These are phyloP conservation scores for Metschnikowia amazonensis DNA, from an alignment of 805 yeast genomes.

Conservation along the genomic window DNA sequence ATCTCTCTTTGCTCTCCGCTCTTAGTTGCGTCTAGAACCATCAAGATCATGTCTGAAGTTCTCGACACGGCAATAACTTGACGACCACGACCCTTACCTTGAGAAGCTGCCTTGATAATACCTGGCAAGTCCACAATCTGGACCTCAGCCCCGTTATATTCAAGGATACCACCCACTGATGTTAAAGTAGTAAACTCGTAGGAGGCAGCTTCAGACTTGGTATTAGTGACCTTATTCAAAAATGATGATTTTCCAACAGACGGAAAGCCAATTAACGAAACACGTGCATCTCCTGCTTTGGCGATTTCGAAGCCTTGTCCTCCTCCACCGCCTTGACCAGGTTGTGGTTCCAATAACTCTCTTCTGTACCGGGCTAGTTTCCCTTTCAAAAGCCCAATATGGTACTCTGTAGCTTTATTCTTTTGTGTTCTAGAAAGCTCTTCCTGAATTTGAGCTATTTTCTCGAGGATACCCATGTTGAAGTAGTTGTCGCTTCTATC, in stretches of 20 bases:
- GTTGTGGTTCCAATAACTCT: conserved; percentile 86
- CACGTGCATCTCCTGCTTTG: conserved; percentile 95
- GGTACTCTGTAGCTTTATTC: conserved; percentile 97
- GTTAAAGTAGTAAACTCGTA: conserved; percentile 96
- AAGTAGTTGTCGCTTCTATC: neutral
- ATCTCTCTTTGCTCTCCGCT: conserved; percentile 84
- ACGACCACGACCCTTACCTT: conserved; percentile 96
- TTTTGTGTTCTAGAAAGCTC: conserved; percentile 95
- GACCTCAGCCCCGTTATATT: conserved; percentile 94
- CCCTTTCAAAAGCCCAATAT: conserved; percentile 89
- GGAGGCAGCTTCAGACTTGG: conserved; percentile 91
- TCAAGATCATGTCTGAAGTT: conserved; percentile 86
- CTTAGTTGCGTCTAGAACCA: conserved; percentile 95
- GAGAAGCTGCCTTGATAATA: conserved; percentile 92
- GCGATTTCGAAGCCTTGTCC: conserved; percentile 93
- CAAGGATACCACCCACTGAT: conserved; percentile 92
- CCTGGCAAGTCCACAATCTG: conserved; percentile 98
- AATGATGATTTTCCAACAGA: conserved; percentile 96
- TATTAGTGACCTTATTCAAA: conserved; percentile 82
- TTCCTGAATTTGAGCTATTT: conserved; percentile 83
- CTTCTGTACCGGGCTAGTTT: conserved; percentile 89
- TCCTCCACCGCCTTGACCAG: conserved; percentile 67
- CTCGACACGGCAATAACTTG: conserved; percentile 96
- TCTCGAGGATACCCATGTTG: conserved; percentile 44
- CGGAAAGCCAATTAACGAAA: conserved; percentile 93